Percentiles rank a stretch among this genome's conserved stretches.
Evolutionary conservation across 1,284 basidiomycete genomes (phyloP).

Genomic region (Cryptococcus hybrid): DNA sequence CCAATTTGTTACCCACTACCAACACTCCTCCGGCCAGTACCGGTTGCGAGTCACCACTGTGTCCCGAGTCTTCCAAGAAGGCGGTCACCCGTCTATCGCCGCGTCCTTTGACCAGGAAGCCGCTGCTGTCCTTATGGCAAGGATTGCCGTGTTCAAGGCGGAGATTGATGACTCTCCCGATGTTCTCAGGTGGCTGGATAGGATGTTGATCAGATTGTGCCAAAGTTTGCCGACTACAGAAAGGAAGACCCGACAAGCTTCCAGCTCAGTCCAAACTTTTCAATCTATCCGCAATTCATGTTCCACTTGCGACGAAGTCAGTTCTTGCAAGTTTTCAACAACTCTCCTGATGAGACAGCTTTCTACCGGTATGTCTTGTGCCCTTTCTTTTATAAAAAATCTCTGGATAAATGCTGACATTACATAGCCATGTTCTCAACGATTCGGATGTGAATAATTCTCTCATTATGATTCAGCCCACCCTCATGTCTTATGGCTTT

Average conservation of each 20-base stretch:
- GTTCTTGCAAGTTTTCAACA: conserved; percentile 99
- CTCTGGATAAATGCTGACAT: conserved; percentile 4
- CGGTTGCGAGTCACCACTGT: conserved; percentile 95
- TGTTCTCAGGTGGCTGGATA: conserved; percentile 94
- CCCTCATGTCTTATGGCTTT: conserved; percentile 97
- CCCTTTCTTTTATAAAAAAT: too few species aligned
- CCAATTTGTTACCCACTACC: conserved; percentile 99
- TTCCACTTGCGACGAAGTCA: conserved; percentile 97
- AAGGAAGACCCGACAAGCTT: conserved; percentile 98
- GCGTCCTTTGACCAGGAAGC: conserved; percentile 98
- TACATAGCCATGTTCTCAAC: conserved; percentile 82
- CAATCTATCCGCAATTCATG: conserved; percentile 99
- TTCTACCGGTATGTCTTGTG: conserved; percentile 72
- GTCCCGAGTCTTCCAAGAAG: conserved; percentile 95
- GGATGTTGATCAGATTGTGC: conserved; percentile 97
- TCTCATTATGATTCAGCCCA: conserved; percentile 99
- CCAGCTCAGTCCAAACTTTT: conserved; percentile 91
- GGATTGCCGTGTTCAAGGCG: conserved; percentile 99
- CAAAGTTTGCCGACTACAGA: conserved; percentile 98
- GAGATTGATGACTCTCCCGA: conserved; percentile 99
- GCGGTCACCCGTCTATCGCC: conserved; percentile 88
- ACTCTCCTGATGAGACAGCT: conserved; percentile 98
- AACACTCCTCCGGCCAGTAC: conserved; percentile 93
- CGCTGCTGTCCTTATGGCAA: conserved; percentile 96
- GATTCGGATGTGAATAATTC: conserved; percentile 99